These are phyloP conservation scores for Cryphonectria japonica DNA, from an alignment of 2,329 filamentous ascomycete genomes.

Conservation along the genomic window DNA sequence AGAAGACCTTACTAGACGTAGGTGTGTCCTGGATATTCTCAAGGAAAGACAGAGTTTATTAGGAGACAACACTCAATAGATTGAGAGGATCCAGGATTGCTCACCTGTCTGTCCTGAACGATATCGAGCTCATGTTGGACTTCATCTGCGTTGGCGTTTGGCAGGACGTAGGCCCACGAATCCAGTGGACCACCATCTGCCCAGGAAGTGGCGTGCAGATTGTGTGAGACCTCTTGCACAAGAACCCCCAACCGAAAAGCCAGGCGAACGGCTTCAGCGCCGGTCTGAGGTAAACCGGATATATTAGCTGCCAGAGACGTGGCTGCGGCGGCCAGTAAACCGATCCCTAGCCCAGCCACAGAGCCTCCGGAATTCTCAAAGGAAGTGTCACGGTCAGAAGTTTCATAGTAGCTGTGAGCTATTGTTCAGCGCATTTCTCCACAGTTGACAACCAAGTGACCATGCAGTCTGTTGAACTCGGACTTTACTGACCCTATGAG, in stretches of 20 bases:
- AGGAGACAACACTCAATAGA: neutral
- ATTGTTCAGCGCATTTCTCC: neutral
- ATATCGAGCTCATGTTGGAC: constrained; percentile 45
- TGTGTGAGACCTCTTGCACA: constrained; percentile 47
- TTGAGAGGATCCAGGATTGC: too few species aligned
- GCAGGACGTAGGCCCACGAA: constrained; percentile 48
- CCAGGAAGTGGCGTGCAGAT: constrained; percentile 41
- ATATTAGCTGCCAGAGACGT: constrained; percentile 45
- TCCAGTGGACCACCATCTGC: constrained; percentile 32
- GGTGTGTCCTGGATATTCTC: constrained; percentile 32
- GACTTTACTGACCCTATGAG: constrained; percentile 45
- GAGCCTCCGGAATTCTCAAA: constrained; percentile 34
- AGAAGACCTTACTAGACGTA: constrained; percentile 43
- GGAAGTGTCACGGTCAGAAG: constrained; percentile 32
- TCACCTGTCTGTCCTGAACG: constrained; percentile 35
- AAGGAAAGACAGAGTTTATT: too few species aligned
- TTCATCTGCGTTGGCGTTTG: constrained; percentile 36
- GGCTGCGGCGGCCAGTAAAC: constrained; percentile 47
- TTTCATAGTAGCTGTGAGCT: constrained; percentile 38
- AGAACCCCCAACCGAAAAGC: constrained; percentile 52
- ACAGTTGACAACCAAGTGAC: neutral
- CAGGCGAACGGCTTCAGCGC: constrained; percentile 45
- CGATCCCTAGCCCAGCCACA: constrained; percentile 48
- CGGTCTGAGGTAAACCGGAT: constrained; percentile 44
- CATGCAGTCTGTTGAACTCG: neutral